These are phyloP conservation scores for Triticum urartu DNA, from an alignment of 176 grass and related monocot species.

Conservation along the genomic window DNA sequence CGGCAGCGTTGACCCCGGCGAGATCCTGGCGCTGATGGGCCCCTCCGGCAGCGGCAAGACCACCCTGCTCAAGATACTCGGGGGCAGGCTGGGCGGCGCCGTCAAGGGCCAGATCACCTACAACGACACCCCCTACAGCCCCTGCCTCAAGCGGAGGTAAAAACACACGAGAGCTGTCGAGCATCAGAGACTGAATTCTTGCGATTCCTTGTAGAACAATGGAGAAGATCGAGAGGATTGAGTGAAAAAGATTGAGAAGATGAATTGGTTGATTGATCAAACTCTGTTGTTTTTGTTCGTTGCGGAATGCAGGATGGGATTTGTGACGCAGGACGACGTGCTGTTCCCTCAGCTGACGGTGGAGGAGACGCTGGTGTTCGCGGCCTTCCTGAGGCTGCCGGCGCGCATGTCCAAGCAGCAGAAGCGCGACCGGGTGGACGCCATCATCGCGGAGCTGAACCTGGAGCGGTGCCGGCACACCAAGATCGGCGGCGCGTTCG, in stretches of 20 bases:
- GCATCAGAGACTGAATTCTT: neutral
- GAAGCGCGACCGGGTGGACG: constrained; percentile 69
- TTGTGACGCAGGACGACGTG: constrained; percentile 92
- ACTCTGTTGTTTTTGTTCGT: neutral
- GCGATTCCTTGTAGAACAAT: neutral
- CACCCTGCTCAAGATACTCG: constrained; percentile 82
- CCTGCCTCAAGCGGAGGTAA: constrained; percentile 72
- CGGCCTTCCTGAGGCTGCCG: constrained; percentile 82
- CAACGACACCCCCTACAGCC: constrained; percentile 78
- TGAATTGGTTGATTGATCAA: neutral
- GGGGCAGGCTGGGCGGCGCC: constrained; percentile 63
- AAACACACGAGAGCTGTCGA: neutral
- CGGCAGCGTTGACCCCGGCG: constrained; percentile 75
- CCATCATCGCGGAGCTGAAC: constrained; percentile 73
- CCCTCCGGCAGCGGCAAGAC: constrained; percentile 96
- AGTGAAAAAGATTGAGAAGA: neutral
- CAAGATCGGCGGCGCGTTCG: constrained; percentile 81
- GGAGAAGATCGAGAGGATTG: neutral
- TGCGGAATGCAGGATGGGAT: constrained; percentile 63
- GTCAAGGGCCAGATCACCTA: constrained; percentile 77
- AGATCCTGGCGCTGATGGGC: constrained; percentile 91
- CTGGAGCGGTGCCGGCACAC: constrained; percentile 85
- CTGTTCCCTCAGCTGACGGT: constrained; percentile 91
- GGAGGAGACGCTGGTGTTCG: constrained; percentile 91
- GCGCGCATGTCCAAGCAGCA: constrained; percentile 77